Conservation (phyloP, 2,329 filamentous ascomycete species). For the Akanthomyces lecanii region DNA sequence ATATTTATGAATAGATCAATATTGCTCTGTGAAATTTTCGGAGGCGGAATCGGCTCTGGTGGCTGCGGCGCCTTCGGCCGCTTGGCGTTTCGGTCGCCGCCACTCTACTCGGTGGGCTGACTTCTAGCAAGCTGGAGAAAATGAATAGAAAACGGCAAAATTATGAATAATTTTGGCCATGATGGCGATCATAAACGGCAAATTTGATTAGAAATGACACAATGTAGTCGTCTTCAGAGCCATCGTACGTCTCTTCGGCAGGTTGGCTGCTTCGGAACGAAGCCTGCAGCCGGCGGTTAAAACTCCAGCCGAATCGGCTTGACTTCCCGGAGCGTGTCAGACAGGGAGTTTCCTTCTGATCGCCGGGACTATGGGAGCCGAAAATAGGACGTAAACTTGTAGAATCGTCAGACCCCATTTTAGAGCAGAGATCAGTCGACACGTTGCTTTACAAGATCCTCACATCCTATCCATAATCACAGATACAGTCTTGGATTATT, state of each 20-base stretch:
- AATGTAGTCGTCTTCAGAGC: neutral
- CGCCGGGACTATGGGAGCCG: neutral
- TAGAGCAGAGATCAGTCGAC: neutral
- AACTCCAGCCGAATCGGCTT: neutral
- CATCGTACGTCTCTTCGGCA: constrained; percentile 1
- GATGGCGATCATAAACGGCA: neutral
- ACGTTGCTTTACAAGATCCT: neutral
- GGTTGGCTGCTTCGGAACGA: neutral
- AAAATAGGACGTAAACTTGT: neutral
- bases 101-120: neutral
- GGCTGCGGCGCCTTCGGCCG: neutral
- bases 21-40: neutral
- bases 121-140: neutral
- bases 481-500: neutral
- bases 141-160: neutral
- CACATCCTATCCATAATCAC: neutral
- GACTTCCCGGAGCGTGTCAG: neutral
- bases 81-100: neutral
- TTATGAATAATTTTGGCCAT: neutral
- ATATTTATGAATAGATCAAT: neutral
- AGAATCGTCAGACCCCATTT: constrained; percentile 2
- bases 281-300: neutral
- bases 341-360: neutral
- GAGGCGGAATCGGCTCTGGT: neutral
- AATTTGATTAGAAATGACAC: neutral